phyloP scores from a whole-genome alignment of 805 yeast species.

The Yarrowia phangngaensis region DNA sequence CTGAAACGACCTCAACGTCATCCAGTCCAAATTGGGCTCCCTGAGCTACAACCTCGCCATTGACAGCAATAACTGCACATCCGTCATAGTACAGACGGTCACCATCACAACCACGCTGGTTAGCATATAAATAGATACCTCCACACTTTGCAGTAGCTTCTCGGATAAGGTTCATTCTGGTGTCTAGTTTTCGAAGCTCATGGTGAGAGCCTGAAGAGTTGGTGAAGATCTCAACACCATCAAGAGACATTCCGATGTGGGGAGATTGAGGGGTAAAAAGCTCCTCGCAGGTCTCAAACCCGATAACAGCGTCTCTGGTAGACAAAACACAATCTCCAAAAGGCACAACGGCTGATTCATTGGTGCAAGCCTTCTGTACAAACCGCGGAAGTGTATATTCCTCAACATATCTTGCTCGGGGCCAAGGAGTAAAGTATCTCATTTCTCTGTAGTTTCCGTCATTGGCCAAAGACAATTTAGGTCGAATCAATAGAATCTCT shows the following conservation, averaged over 20 bases:
- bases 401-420: constrained; percentile 71
- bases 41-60: constrained; percentile 89
- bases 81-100: constrained; percentile 97
- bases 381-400: constrained; percentile 64
- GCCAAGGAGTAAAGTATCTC: constrained; percentile 97
- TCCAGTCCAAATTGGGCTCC: constrained; percentile 83
- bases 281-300: constrained; percentile 99
- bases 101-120: constrained; percentile 98
- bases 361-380: constrained; percentile 48
- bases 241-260: constrained; percentile 83
- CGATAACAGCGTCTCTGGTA: constrained; percentile 81
- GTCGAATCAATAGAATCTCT: constrained; percentile 77
- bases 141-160: constrained; percentile 97
- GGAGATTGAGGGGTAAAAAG: constrained; percentile 95
- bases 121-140: constrained; percentile 88
- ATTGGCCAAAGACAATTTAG: constrained; percentile 88
- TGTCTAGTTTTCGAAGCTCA: constrained; percentile 83
- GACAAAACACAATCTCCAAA: constrained; percentile 90
- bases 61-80: constrained; percentile 88
- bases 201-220: constrained; percentile 98
- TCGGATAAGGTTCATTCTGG: constrained; percentile 75
- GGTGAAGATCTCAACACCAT: constrained; percentile 96
- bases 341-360: constrained; percentile 46
- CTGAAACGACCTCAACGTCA: constrained; percentile 94
- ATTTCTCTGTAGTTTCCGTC: constrained; percentile 98